These are phyloP conservation scores for Talaromyces sp. DNA, from an alignment of 2,329 filamentous ascomycete species.

Conservation along the genomic window DNA sequence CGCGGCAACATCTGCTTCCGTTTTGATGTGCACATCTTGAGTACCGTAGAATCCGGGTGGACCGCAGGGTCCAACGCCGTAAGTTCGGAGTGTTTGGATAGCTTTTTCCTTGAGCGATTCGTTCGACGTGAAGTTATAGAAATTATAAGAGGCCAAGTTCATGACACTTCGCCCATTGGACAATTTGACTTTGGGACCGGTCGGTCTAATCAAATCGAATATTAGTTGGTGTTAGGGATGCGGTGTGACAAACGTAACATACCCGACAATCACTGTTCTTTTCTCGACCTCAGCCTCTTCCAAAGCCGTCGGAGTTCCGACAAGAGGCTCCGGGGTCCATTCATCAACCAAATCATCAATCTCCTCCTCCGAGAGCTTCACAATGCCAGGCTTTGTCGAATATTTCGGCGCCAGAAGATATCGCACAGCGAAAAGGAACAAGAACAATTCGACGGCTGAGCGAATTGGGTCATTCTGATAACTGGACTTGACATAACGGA, in stretches of 20 bases:
- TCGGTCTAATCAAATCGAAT: slow-evolving; percentile 58
- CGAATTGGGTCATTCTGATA: slow-evolving; percentile 97
- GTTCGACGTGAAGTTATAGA: slow-evolving; percentile 94
- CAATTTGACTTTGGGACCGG: slow-evolving; percentile 85
- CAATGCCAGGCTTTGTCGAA: slow-evolving; percentile 85
- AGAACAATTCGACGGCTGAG: slow-evolving; percentile 85
- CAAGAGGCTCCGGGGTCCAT: slow-evolving; percentile 91
- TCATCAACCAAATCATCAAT: slow-evolving; percentile 96
- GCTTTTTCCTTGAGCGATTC: slow-evolving; percentile 93
- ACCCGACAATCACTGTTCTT: slow-evolving; percentile 85
- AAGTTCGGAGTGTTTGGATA: slow-evolving; percentile 87
- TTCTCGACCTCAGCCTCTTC: slow-evolving; percentile 83
- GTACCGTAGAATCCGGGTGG: slow-evolving; percentile 98
- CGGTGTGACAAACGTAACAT: slow-evolving; percentile 27
- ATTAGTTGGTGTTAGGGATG: not conserved
- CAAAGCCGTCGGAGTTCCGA: slow-evolving; percentile 66
- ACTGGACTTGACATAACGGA: slow-evolving; percentile 93
- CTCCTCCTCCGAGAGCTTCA: slow-evolving; percentile 89
- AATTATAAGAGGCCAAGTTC: slow-evolving; percentile 94
- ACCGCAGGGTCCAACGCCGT: slow-evolving; percentile 94
- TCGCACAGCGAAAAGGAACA: slow-evolving; percentile 92
- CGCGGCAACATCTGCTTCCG: slow-evolving; percentile 86
- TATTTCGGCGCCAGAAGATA: slow-evolving; percentile 92
- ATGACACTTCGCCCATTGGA: slow-evolving; percentile 83
- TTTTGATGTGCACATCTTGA: slow-evolving; percentile 97